A percentile compares a stretch with the other conserved stretches of the same genome.
Conservation (phyloP, 2,329 filamentous ascomycete species). For the Onygenales sp. region DNA sequence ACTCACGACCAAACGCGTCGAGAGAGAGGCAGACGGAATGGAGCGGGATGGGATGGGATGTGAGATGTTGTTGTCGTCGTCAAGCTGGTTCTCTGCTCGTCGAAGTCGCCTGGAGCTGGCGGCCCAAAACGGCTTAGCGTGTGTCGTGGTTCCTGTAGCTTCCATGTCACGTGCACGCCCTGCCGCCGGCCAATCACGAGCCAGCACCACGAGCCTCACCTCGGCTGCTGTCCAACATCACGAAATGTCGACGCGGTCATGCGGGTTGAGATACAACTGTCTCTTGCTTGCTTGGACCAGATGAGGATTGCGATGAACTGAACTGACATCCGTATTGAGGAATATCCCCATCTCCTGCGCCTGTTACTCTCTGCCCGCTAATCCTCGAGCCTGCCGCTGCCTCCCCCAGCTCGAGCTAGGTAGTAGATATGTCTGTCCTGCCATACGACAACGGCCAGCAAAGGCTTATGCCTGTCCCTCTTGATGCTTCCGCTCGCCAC, state of each 20-base stretch:
- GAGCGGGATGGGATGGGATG: neutral
- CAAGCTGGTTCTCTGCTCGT: neutral
- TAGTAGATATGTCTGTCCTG: neutral
- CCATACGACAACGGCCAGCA: neutral
- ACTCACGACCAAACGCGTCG: no score
- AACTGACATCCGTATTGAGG: no score
- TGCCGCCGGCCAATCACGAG: neutral
- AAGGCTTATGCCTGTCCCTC: conserved; percentile 19
- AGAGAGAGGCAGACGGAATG: neutral
- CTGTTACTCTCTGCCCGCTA: no score
- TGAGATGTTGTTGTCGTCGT: neutral
- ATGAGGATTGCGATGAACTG: no score
- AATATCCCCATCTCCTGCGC: no score
- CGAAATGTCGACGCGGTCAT: no score
- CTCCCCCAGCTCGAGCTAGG: neutral
- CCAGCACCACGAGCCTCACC: neutral
- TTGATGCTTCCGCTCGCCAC: conserved; percentile 20
- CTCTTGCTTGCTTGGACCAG: no score
- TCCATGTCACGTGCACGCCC: neutral
- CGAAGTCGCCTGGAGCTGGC: neutral
- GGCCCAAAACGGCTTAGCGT: neutral
- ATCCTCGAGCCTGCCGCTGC: no score
- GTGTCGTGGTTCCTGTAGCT: conserved; percentile 2
- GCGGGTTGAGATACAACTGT: no score
- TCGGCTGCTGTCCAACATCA: neutral